These are phyloP conservation scores for Coemansia umbellata DNA, from an alignment of 192 early-diverging fungal species.

Conservation along the genomic window DNA sequence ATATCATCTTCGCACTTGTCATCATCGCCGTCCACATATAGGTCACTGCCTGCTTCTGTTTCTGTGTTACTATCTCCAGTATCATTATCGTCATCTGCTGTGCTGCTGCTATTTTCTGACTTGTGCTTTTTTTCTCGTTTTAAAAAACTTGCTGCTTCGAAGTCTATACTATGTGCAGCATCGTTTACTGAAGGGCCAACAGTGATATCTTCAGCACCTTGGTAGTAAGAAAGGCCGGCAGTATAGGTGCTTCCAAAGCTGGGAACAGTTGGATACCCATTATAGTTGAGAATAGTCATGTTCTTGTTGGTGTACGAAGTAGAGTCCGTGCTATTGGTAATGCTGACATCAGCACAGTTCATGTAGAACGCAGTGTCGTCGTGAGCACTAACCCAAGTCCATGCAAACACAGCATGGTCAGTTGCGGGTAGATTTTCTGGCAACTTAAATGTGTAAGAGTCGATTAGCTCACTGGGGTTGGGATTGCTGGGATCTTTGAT, in stretches of 20 bases:
- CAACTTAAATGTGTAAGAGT: conserved; percentile 38
- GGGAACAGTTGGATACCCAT: conserved; percentile 6
- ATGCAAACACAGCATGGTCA: conserved; percentile 54
- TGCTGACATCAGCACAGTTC: conserved; percentile 28
- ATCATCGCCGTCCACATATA: too few relatives aligned
- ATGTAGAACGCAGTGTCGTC: conserved; percentile 62
- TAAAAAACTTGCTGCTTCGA: not conserved
- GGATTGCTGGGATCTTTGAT: not conserved
- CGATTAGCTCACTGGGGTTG: not conserved
- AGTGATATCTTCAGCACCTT: not conserved
- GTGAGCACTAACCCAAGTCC: conserved; percentile 58
- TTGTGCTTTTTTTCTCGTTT: not conserved
- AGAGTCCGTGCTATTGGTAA: conserved; percentile 6
- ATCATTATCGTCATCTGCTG: not conserved
- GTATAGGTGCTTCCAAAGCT: not conserved
- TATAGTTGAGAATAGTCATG: conserved; percentile 25
- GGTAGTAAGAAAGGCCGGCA: conserved; percentile 5
- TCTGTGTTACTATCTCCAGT: too few relatives aligned
- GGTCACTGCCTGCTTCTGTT: too few relatives aligned
- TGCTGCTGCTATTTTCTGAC: not conserved
- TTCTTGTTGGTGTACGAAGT: conserved; percentile 16
- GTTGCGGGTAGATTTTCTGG: conserved; percentile 43
- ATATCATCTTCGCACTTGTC: conserved; percentile 7
- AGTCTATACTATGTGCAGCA: not conserved
- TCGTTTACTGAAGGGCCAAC: not conserved